Conservation (phyloP, 2,329 filamentous ascomycete genomes). For the Coniella vitis region DNA sequence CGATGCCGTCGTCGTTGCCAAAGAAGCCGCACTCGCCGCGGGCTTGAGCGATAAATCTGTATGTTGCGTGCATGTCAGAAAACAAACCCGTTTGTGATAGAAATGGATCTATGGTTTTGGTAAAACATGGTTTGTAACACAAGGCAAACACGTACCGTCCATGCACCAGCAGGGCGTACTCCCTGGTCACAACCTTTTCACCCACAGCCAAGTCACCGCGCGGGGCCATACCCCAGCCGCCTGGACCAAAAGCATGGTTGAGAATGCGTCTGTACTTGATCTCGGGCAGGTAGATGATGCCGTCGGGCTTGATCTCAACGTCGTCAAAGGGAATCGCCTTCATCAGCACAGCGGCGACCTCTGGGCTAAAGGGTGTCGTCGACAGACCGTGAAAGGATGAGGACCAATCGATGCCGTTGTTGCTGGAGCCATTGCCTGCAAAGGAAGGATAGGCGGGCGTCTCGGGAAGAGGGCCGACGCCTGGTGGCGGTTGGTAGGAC, state of each 20-base stretch:
- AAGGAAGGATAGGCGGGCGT: conserved; percentile 8
- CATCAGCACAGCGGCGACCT: conserved; percentile 62
- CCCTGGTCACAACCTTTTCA: conserved; percentile 73
- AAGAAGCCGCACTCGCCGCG: conserved; percentile 96
- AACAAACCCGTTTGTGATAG: too few species aligned
- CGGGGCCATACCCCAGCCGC: conserved; percentile 91
- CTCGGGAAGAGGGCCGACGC: conserved; percentile 8
- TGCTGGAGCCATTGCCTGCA: conserved; percentile 15
- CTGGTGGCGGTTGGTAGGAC: conserved; percentile 8
- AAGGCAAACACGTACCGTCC: conserved; percentile 60
- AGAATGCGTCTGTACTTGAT: conserved; percentile 94
- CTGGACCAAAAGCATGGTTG: conserved; percentile 87
- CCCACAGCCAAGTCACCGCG: conserved; percentile 79
- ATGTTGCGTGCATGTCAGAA: not conserved
- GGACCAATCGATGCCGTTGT: conserved; percentile 63
- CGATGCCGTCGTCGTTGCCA: conserved; percentile 70
- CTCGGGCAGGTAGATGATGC: conserved; percentile 91
- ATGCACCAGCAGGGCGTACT: conserved; percentile 85
- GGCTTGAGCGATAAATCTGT: conserved; percentile 81
- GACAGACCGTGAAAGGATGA: conserved; percentile 77
- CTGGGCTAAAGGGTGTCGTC: conserved; percentile 60
- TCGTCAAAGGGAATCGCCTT: conserved; percentile 63
- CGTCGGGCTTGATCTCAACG: conserved; percentile 96
- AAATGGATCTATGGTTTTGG: too few species aligned
- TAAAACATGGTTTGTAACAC: not conserved